Percentiles rank a stretch among this genome's conserved stretches.
Conservation (phyloP, 345 rosid species). For the Gossypium bickii region DNA sequence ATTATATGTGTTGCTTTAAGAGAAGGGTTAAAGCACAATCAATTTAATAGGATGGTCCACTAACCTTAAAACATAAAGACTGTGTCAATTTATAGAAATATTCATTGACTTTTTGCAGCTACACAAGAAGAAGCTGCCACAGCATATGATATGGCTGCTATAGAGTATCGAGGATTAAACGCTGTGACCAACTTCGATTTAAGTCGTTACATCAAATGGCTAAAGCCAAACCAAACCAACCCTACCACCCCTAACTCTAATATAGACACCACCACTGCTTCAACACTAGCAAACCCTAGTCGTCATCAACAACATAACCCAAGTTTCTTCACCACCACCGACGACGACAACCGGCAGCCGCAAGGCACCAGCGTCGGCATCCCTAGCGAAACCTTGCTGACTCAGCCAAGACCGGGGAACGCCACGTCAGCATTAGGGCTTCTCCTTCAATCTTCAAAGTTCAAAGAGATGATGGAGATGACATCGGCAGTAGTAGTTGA, state of each 20-base stretch:
- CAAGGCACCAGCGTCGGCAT: constrained; percentile 1
- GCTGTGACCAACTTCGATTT: constrained; percentile 95
- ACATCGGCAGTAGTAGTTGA: constrained; percentile 30
- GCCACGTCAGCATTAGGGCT: constrained; percentile 66
- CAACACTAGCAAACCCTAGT: constrained; percentile 7
- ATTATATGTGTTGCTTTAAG: not conserved
- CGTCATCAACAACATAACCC: constrained; percentile 22
- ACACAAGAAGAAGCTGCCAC: constrained; percentile 96
- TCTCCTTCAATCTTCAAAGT: constrained; percentile 53
- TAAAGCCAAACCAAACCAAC: constrained; percentile 33
- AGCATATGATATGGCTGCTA: constrained; percentile 90
- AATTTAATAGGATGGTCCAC: constrained; percentile 3
- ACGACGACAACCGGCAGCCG: not conserved
- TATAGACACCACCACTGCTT: not conserved
- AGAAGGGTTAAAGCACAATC: not conserved
- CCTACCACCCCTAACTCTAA: constrained; percentile 13
- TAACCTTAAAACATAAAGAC: not conserved
- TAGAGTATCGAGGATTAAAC: constrained; percentile 84
- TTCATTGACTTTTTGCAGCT: constrained; percentile 38
- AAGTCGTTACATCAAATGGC: constrained; percentile 75
- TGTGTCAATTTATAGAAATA: not conserved
- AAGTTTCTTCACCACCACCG: constrained; percentile 9
- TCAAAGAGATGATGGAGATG: constrained; percentile 67
- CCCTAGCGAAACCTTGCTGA: not conserved
- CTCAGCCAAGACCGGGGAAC: constrained; percentile 23